A percentile compares a stretch with the other conserved stretches of the same genome.
Evolutionary conservation across 768 basidiomycete genomes (phyloP).

Genomic region (Crassisporium funariophilum): DNA sequence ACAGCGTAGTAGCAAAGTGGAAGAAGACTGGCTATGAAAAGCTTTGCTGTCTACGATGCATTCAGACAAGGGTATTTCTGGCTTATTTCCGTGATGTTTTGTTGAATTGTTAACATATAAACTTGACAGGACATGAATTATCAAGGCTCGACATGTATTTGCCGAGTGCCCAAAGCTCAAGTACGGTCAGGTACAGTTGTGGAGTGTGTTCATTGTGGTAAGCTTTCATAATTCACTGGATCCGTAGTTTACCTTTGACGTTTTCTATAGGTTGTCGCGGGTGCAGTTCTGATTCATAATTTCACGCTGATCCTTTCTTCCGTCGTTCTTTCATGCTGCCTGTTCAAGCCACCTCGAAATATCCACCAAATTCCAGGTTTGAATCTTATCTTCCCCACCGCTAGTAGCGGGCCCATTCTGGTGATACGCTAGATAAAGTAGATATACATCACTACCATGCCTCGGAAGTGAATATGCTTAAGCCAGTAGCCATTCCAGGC

Average conservation of each 20-base stretch:
- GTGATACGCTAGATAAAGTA: too few species aligned
- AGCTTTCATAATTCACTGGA: constrained; percentile 26
- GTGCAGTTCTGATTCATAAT: constrained; percentile 77
- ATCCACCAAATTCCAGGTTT: not conserved
- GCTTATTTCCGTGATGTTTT: constrained; percentile 1
- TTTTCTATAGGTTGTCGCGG: constrained; percentile 74
- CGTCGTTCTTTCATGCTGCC: not conserved
- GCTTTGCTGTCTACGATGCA: constrained; percentile 94
- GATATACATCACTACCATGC: too few species aligned
- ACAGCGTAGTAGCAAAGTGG: constrained; percentile 97
- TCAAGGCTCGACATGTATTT: constrained; percentile 97
- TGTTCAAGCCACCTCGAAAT: too few species aligned
- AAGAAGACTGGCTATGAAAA: constrained; percentile 99
- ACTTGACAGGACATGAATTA: constrained; percentile 98
- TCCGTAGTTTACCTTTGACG: constrained; percentile 6
- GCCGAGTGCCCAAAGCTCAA: constrained; percentile 94
- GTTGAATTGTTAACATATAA: not conserved
- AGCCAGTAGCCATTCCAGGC: too few species aligned
- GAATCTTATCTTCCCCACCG: not conserved
- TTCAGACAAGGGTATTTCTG: constrained; percentile 79
- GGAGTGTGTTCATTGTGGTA: constrained; percentile 97
- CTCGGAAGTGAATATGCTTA: too few species aligned
- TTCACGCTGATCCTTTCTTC: not conserved
- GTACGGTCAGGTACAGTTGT: constrained; percentile 89
- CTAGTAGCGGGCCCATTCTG: too few species aligned